Evolutionary conservation across 306 rosid genomes (phyloP).

Genomic region (Gastrolobium bilobum): DNA sequence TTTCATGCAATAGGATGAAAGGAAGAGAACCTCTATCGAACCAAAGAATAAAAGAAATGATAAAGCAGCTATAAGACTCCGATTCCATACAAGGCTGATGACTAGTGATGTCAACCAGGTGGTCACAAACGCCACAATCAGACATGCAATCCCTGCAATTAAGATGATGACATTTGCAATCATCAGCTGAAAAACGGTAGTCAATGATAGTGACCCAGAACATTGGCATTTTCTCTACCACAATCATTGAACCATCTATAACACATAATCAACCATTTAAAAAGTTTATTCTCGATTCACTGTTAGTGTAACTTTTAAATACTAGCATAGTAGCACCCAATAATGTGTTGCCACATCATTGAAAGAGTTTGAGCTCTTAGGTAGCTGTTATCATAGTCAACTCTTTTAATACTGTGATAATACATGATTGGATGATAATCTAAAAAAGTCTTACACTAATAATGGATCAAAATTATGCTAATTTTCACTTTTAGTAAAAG

Average conservation of each 20-base stretch:
- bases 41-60: slow-evolving; percentile 71
- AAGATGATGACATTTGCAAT: slow-evolving; percentile 44
- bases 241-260: slow-evolving; percentile 16
- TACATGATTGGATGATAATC: background rate
- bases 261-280: slow-evolving; percentile 31
- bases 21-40: slow-evolving; percentile 71
- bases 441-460: background rate
- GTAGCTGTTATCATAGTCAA: slow-evolving; percentile 32
- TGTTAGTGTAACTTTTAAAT: slow-evolving; percentile 21
- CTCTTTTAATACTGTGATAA: slow-evolving; percentile 19
- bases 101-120: slow-evolving; percentile 75
- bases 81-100: slow-evolving; percentile 88
- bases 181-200: slow-evolving; percentile 21
- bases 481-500: slow-evolving; percentile 22
- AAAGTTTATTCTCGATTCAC: slow-evolving; percentile 4
- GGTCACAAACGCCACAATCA: slow-evolving; percentile 66
- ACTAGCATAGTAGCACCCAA: slow-evolving; percentile 37
- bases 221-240: slow-evolving; percentile 9
- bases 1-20: slow-evolving; percentile 75
- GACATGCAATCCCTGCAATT: slow-evolving; percentile 76
- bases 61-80: slow-evolving; percentile 60
- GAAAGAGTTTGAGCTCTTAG: slow-evolving; percentile 20
- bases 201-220: slow-evolving; percentile 27
- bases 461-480: slow-evolving; percentile 28
- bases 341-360: slow-evolving; percentile 7